Base-by-base conservation (phyloP, 2,329 filamentous ascomycete genomes). In the Furcasterigmium furcatum region DNA sequence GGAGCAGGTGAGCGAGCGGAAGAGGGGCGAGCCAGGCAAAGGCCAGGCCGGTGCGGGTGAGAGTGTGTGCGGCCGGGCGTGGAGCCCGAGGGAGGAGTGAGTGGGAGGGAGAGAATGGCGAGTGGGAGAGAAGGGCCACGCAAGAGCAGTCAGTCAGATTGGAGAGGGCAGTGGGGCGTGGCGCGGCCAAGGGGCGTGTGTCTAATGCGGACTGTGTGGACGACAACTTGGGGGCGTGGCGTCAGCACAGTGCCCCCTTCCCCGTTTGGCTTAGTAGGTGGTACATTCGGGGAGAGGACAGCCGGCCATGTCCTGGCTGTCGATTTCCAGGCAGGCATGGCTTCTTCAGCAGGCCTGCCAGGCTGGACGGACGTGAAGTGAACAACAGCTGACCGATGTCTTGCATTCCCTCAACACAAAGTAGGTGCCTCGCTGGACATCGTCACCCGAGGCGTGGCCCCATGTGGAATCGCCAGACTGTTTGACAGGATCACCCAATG, bases 141-240 rank as follows among this genome's bases (percentile, higher is more conserved):
- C n/a, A 36, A 36, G 7, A n/a, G 34, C n/a, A 20, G 34, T 34
- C 43, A 48, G 41, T 38, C 41, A 46, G 46, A 18, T 43, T 21
- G 38, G 39, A 40, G 46, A 49, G 43, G 46, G 46, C 43, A 36
- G 34, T 6, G 19, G 35, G 43, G 48, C 10, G 27, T 10, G 38
- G 34, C 16, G 29, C 39, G 21, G 46, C 44, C 35, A 43, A 42
- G 41, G 40, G 46, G 46, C 20, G 46, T 46, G 44, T 7, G 4
- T 19, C 3, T 36, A 36, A 14, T 3, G 5, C 7, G 14, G 12
- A 32, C 30, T 32, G 30, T 32, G 30, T 32, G 30, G 30, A 32
- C 19, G n/a, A 18, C 5, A 5, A 10, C 7, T 36, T 16, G n/a
- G 5, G 34, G 24, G 24, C 5, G 34, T 16, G 34, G 16, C 34